These are phyloP conservation scores for Kodamaea anthophila DNA, from an alignment of 1,139 yeast genomes.

Conservation along the genomic window DNA sequence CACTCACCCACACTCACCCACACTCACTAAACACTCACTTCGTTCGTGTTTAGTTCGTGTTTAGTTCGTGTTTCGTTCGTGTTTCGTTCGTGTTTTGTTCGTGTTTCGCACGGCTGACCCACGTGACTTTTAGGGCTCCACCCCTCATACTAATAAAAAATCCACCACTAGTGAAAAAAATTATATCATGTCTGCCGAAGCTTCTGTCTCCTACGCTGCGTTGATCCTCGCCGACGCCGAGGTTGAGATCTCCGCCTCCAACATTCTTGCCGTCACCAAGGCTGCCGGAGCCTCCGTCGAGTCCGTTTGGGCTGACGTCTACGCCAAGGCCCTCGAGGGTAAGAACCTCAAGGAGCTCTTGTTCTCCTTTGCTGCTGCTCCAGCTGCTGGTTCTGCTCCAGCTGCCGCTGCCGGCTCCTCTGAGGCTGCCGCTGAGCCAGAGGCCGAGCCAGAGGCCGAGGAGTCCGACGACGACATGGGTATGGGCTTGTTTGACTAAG, in stretches of 20 bases:
- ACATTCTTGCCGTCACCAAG: conserved; percentile 59
- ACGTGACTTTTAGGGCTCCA: conserved; percentile 1
- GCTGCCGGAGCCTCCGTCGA: conserved; percentile 46
- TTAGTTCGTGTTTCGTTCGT: neutral
- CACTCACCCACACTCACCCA: too few relatives aligned
- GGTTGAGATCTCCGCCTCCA: conserved; percentile 70
- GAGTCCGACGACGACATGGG: conserved; percentile 58
- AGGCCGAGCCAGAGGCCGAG: conserved; percentile 48
- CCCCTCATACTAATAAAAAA: conserved; percentile 3
- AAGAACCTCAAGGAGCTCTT: conserved; percentile 72
- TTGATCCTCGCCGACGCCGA: conserved; percentile 83
- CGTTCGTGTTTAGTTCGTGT: neutral
- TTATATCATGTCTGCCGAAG: conserved; percentile 61
- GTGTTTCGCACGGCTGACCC: neutral
- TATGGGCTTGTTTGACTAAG: conserved; percentile 79
- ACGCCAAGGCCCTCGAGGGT: conserved; percentile 74
- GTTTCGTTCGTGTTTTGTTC: neutral
- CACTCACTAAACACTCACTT: too few relatives aligned
- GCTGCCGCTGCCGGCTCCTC: conserved; percentile 53
- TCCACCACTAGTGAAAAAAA: conserved; percentile 2
- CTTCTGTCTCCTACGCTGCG: conserved; percentile 85
- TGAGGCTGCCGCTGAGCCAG: conserved; percentile 53
- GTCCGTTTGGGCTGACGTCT: conserved; percentile 74
- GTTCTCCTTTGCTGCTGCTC: conserved; percentile 66
- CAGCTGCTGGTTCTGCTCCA: conserved; percentile 61